Percentiles rank a stretch among this genome's conserved stretches.
Evolutionary conservation across 1,284 basidiomycete genomes (phyloP).

Genomic region (Earliella scabrosa): DNA sequence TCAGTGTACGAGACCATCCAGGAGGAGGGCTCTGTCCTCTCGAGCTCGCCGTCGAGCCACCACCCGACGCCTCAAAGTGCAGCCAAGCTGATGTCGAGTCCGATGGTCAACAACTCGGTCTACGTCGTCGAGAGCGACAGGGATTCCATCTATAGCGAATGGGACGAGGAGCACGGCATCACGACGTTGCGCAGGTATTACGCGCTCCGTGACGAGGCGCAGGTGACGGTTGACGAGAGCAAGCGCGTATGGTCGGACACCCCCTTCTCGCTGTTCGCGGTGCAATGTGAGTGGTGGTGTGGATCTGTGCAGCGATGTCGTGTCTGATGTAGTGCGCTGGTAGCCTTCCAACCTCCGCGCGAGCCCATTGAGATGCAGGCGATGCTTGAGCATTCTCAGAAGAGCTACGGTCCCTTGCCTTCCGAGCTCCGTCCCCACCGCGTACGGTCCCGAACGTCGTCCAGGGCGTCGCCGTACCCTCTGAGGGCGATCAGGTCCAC

Average conservation of each 20-base stretch:
- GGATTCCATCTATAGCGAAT: slow-evolving; percentile 51
- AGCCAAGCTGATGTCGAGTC: slow-evolving; percentile 12
- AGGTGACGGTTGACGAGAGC: slow-evolving; percentile 69
- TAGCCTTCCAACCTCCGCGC: slow-evolving; percentile 74
- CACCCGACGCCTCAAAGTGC: slow-evolving; percentile 22
- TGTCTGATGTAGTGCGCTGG: not conserved
- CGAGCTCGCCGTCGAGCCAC: slow-evolving; percentile 42
- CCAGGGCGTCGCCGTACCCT: slow-evolving; percentile 75
- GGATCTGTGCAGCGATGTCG: not conserved
- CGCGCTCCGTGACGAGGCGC: slow-evolving; percentile 70
- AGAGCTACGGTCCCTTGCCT: slow-evolving; percentile 70
- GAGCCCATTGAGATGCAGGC: slow-evolving; percentile 71
- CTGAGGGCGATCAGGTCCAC: slow-evolving; percentile 48
- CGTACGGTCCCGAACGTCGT: slow-evolving; percentile 65
- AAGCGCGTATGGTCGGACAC: slow-evolving; percentile 71
- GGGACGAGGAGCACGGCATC: slow-evolving; percentile 70
- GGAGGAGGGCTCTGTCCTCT: slow-evolving; percentile 56
- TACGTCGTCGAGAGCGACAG: slow-evolving; percentile 63
- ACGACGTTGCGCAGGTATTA: slow-evolving; percentile 66
- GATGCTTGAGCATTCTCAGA: slow-evolving; percentile 71
- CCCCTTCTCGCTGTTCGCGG: slow-evolving; percentile 68
- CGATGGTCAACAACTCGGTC: slow-evolving; percentile 42
- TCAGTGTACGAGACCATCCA: slow-evolving; percentile 82
- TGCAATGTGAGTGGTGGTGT: slow-evolving; percentile 62
- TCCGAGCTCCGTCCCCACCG: slow-evolving; percentile 65